Conservation (phyloP, 179 eudicot species). For the Beta lomatogona region DNA sequence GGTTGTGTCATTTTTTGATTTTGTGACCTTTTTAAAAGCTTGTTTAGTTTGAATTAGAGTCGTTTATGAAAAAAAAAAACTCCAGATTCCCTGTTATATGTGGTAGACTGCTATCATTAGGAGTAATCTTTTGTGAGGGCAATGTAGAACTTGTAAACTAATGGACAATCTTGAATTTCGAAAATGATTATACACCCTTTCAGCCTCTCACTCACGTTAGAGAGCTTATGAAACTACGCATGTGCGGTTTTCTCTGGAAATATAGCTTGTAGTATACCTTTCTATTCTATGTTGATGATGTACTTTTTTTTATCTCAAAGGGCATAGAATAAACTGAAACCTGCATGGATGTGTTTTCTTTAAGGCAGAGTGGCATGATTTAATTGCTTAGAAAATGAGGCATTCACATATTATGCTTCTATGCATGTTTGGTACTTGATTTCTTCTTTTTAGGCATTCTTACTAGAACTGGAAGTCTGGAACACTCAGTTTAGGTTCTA, state of each 20-base stretch:
- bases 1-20: background rate
- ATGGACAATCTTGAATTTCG: background rate
- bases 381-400: background rate
- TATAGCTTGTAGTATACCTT: too few species aligned
- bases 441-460: background rate
- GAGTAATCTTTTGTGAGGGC: background rate
- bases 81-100: background rate
- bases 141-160: background rate
- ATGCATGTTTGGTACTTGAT: background rate
- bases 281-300: too few species aligned
- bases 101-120: background rate
- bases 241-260: background rate
- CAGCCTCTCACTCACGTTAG: background rate
- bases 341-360: background rate
- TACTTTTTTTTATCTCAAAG: background rate
- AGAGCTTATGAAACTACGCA: background rate
- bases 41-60: background rate
- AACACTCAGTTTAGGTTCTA: background rate
- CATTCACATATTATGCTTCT: background rate
- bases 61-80: background rate
- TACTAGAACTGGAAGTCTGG: too few species aligned
- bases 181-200: background rate
- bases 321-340: background rate
- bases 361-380: background rate
- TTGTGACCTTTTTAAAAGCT: background rate